A percentile compares a stretch with the other conserved stretches of the same genome.
phyloP scores from a whole-genome alignment of 345 rosid species.

The Triadica sebifera region DNA sequence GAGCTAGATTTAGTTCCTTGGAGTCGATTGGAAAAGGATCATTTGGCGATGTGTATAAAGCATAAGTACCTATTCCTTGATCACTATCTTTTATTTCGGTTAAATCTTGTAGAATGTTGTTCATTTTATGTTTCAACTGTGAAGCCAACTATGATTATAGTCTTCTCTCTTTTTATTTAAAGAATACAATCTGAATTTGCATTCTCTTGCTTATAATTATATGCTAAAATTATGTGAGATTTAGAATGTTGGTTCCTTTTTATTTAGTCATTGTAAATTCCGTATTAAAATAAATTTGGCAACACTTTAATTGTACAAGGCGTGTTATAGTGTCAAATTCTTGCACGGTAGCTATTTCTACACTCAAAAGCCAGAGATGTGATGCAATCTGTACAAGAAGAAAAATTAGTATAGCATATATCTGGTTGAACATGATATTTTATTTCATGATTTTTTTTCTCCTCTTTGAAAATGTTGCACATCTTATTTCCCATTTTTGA shows the following conservation, averaged over 20 bases:
- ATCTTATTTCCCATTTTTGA: neutral
- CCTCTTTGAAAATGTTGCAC: neutral
- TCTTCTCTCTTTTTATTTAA: neutral
- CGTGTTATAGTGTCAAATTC: neutral
- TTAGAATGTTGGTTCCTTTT: neutral
- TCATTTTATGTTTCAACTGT: neutral
- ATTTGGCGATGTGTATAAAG: slow-evolving; percentile 97
- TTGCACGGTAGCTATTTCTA: neutral
- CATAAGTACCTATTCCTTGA: slow-evolving; percentile 49
- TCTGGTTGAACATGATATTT: neutral
- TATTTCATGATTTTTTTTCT: neutral
- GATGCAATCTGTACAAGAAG: neutral
- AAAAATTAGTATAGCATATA: neutral
- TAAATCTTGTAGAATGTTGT: neutral
- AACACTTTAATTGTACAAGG: neutral
- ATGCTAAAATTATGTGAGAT: neutral
- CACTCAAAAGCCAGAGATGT: neutral
- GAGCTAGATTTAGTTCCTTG: slow-evolving; percentile 69
- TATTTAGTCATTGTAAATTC: neutral
- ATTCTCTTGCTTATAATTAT: neutral
- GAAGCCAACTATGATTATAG: neutral
- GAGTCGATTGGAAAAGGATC: slow-evolving; percentile 98
- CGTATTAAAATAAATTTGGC: neutral
- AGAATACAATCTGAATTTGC: neutral
- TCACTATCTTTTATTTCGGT: neutral